Base-by-base conservation (phyloP, 2,329 filamentous ascomycete genomes). In the Emericellopsis atlantica region DNA sequence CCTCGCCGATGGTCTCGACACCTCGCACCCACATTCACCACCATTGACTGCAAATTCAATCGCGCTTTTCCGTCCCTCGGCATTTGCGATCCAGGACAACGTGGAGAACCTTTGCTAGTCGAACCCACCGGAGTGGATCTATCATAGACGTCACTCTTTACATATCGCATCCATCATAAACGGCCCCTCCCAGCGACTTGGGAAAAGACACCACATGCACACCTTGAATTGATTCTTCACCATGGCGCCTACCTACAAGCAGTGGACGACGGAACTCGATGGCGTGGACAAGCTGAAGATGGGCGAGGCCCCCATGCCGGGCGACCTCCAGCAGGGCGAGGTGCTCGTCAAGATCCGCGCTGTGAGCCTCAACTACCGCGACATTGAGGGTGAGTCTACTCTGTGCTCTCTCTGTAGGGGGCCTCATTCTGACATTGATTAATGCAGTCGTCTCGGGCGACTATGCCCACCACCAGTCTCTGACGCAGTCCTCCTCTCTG, bases 381-480 rank as follows among this genome's bases (percentile, higher is more conserved):
- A 72, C 45, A 66, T 64, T 0, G 66, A 72, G 50, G 67, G 67
- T 68, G 41, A 38, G 53, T 48, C 31, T 32, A 8, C 6, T 10
- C 31, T 26, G 32, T 23, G 26, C 14, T 32, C 14, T n/a, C n/a
- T 33, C 34, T 39, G 10, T 31, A 35, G 5, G 21, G 2, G 35
- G 35, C 29, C 14, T 21, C 21, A 12, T 26, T 35, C 26, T 29
- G 6, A 29, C 6, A 7, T 10, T 26, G n/a, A n/a, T 29, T 6
- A 29, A 4, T 4, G 1, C 44, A 80, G 80, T 84, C 16, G 67
- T 66, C 51, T 78, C 71, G 62, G 81, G 81, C 24, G 63, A 75
- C 11, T 85, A 84, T 61, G 76, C 66, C 52, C 78, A 84, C 57
- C 77, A 84, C 61, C 68, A 70, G 48, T 66, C 68, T 4, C 59